These are phyloP conservation scores for Raffaelea albimanens DNA, from an alignment of 2,329 filamentous ascomycete species.

Conservation along the genomic window DNA sequence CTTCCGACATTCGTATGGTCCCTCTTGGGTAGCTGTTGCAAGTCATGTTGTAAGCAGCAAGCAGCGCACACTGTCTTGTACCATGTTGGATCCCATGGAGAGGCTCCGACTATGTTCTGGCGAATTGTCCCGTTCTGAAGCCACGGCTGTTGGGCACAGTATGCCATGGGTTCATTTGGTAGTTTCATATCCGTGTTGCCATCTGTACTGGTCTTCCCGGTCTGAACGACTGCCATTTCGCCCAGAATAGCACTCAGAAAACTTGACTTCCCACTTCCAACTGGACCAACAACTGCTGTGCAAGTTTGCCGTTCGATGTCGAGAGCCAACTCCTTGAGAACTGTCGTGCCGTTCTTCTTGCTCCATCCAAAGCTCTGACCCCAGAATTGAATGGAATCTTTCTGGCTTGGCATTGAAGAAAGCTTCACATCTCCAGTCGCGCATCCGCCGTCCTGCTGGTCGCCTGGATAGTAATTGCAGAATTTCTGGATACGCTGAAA, in stretches of 20 bases:
- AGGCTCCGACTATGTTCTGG: slow-evolving; percentile 61
- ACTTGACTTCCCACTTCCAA: background rate
- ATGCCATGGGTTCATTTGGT: slow-evolving; percentile 38
- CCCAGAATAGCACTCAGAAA: background rate
- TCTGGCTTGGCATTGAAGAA: no score
- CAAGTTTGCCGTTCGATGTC: no score
- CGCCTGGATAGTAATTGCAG: background rate
- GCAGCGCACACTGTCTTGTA: slow-evolving; percentile 57
- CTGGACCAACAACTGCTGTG: background rate
- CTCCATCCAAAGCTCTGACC: no score
- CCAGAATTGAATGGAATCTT: no score
- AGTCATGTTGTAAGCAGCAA: slow-evolving; percentile 54
- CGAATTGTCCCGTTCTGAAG: slow-evolving; percentile 60
- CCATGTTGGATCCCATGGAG: slow-evolving; percentile 20
- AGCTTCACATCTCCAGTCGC: no score
- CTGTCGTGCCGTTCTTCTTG: no score
- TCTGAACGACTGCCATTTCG: background rate
- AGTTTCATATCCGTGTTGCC: no score
- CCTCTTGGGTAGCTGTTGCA: slow-evolving; percentile 43
- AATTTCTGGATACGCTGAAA: slow-evolving; percentile 5
- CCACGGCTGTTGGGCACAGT: slow-evolving; percentile 57
- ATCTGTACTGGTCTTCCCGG: no score
- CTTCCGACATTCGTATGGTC: slow-evolving; percentile 60
- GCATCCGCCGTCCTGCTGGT: no score
- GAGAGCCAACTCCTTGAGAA: no score